Evolutionary conservation across 2,329 filamentous ascomycete genomes (phyloP).

Genomic region (Apiospora pterosperma): DNA sequence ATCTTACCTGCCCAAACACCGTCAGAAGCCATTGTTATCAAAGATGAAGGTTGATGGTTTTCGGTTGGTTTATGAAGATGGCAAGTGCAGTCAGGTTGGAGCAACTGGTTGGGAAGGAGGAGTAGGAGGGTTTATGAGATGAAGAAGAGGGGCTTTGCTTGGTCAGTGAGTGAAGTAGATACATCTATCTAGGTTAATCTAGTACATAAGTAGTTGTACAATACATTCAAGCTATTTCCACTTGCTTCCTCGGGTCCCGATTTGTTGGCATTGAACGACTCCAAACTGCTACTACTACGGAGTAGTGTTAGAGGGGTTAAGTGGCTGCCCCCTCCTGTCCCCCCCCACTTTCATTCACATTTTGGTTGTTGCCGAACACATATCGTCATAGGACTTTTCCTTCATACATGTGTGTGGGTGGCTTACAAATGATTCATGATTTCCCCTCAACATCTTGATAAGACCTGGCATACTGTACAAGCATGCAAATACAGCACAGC

Average conservation of each 20-base stretch:
- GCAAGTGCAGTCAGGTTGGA: not conserved
- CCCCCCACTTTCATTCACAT: not conserved
- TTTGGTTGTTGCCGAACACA: not conserved
- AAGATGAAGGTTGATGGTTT: not conserved
- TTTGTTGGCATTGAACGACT: not conserved
- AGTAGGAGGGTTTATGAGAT: not conserved
- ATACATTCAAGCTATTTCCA: not conserved
- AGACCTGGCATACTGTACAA: not conserved
- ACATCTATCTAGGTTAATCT: not conserved
- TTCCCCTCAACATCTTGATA: not conserved
- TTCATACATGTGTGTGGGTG: not conserved
- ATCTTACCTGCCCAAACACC: not conserved
- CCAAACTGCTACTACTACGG: not conserved
- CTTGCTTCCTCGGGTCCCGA: not conserved
- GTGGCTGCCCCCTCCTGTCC: not conserved
- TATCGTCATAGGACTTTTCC: not conserved
- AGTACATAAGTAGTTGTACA: not conserved
- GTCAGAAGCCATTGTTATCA: not conserved
- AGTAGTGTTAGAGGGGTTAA: not conserved
- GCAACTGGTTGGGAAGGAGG: not conserved
- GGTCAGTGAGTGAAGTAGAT: not conserved
- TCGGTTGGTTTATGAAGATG: not conserved
- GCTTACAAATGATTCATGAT: not conserved
- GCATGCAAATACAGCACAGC: not conserved
- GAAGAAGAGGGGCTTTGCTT: not conserved